A percentile compares a stretch with the other conserved stretches of the same genome.
Conservation (phyloP, 768 basidiomycete genomes). For the Glaciozyma martinii region DNA sequence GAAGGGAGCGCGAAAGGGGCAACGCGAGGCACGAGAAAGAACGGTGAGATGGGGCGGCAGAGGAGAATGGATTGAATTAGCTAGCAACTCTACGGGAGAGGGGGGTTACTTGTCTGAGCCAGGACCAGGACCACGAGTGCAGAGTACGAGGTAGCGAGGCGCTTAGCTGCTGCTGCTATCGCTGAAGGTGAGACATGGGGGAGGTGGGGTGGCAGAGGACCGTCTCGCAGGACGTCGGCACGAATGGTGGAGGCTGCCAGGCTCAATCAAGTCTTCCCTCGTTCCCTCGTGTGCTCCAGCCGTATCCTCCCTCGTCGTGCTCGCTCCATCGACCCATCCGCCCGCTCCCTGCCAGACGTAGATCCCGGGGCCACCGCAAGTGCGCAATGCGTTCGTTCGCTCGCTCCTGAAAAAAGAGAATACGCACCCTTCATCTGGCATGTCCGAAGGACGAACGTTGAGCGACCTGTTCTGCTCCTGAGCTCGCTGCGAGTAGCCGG, state of each 20-base stretch:
- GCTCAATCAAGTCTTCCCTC: background rate
- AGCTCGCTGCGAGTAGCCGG: slow-evolving; percentile 20
- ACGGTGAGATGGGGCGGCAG: background rate
- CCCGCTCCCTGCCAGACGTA: too few relatives aligned
- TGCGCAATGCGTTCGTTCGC: background rate
- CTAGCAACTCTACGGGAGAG: slow-evolving; percentile 9
- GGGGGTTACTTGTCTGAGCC: slow-evolving; percentile 11
- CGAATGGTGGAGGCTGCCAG: background rate
- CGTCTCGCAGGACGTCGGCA: background rate
- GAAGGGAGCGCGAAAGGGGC: slow-evolving; percentile 16
- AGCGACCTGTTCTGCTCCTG: slow-evolving; percentile 29
- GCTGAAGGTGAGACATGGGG: background rate
- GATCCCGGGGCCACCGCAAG: too few relatives aligned
- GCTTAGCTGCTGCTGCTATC: background rate
- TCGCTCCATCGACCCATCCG: too few relatives aligned
- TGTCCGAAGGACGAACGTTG: slow-evolving; percentile 66
- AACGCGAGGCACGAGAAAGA: slow-evolving; percentile 35
- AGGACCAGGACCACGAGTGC: background rate
- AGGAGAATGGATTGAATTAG: slow-evolving; percentile 9
- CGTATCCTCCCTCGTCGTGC: background rate
- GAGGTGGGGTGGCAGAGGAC: background rate
- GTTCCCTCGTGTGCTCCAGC: background rate
- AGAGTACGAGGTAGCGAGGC: background rate
- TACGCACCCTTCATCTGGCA: slow-evolving; percentile 98
- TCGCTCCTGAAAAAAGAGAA: slow-evolving; percentile 16